phyloP scores from a whole-genome alignment of 2,329 filamentous ascomycete species.

The Fusarium subtropicale region DNA sequence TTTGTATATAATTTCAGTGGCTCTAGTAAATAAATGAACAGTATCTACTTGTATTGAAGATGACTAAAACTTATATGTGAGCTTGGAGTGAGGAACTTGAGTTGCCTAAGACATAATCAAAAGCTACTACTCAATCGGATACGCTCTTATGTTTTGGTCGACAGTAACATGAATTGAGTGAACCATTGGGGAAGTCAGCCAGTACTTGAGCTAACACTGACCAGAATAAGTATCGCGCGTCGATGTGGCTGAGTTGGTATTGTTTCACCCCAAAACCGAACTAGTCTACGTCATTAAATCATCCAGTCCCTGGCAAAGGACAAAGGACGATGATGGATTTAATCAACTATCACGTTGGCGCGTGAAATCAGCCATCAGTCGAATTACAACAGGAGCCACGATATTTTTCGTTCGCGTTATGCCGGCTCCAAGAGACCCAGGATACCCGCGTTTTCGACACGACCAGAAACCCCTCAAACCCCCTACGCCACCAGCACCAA shows the following conservation, averaged over 20 bases:
- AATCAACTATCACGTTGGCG: not conserved
- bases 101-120: no score
- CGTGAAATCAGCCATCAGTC: not conserved
- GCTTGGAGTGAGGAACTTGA: no score
- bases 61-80: no score
- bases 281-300: not conserved
- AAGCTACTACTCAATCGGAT: no score
- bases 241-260: not conserved
- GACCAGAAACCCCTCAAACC: not conserved
- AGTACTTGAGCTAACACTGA: not conserved
- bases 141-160: no score
- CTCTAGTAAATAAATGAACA: not conserved
- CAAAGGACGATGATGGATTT: fast-evolving
- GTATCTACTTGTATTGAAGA: not conserved
- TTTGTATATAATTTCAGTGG: not conserved
- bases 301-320: not conserved
- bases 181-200: not conserved
- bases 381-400: not conserved
- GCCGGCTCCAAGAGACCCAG: not conserved
- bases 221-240: not conserved
- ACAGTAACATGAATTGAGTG: not conserved
- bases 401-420: not conserved
- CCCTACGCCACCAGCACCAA: not conserved
- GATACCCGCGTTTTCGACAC: not conserved
- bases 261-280: not conserved